Percentiles rank a stretch among this genome's conserved stretches.
Conservation (phyloP, 768 basidiomycete genomes). For the Phylloporus sp. region DNA sequence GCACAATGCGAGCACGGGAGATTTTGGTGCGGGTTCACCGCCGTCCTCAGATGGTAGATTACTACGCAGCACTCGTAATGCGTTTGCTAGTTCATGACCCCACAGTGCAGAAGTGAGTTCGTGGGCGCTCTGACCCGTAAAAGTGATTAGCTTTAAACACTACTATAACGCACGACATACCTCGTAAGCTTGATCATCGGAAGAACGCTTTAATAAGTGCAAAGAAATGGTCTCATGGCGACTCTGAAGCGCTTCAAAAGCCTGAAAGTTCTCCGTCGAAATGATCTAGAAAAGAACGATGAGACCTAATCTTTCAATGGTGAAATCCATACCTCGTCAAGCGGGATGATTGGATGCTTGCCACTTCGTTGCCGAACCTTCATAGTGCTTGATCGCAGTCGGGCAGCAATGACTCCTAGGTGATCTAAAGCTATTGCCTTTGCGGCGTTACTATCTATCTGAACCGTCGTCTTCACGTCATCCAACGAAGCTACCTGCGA, state of each 20-base stretch:
- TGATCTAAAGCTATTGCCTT: constrained; percentile 92
- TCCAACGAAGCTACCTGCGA: constrained; percentile 75
- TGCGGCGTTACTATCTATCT: constrained; percentile 74
- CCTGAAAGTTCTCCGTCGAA: constrained; percentile 43
- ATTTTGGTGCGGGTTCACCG: constrained; percentile 21
- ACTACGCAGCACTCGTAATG: constrained; percentile 54
- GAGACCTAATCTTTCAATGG: neutral
- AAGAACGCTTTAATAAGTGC: constrained; percentile 67
- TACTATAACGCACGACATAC: constrained; percentile 38
- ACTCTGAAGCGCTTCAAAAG: constrained; percentile 54
- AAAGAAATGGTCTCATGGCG: constrained; percentile 62
- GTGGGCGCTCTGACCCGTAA: constrained; percentile 57
- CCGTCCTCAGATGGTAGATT: constrained; percentile 45
- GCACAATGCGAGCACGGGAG: constrained; percentile 39
- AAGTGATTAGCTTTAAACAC: neutral
- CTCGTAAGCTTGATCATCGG: constrained; percentile 78
- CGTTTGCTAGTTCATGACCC: constrained; percentile 77
- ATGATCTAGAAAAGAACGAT: constrained; percentile 42
- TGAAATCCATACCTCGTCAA: constrained; percentile 61
- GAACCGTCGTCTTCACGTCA: constrained; percentile 65
- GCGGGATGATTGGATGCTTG: constrained; percentile 43
- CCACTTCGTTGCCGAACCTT: constrained; percentile 32
- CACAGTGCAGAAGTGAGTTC: constrained; percentile 78
- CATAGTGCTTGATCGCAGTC: constrained; percentile 59
- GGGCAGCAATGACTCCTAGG: constrained; percentile 87